Evolutionary conservation across 2,329 filamentous ascomycete genomes (phyloP).

Genomic region (Zymoseptoria ardabiliae): DNA sequence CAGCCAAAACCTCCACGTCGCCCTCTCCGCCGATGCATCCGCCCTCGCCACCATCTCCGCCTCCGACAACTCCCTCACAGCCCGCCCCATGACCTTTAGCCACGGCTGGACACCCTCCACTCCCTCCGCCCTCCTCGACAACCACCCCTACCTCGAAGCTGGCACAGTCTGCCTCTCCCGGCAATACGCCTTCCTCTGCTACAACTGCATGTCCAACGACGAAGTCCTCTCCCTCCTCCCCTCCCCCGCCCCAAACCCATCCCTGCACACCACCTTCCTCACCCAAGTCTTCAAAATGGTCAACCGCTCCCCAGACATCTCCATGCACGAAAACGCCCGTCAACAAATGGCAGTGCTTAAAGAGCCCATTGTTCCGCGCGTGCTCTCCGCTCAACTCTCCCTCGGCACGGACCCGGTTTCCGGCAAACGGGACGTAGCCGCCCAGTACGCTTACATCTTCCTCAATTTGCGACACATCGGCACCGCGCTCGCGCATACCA

Average conservation of each 20-base stretch:
- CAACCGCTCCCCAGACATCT: constrained; percentile 72
- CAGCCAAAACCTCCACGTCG: constrained; percentile 44
- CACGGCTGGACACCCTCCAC: constrained; percentile 18
- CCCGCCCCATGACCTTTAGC: constrained; percentile 21
- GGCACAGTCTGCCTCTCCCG: constrained; percentile 29
- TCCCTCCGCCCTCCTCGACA: constrained; percentile 15
- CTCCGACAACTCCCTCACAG: constrained; percentile 36
- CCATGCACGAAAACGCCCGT: constrained; percentile 58
- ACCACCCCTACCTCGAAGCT: constrained; percentile 22
- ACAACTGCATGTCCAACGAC: constrained; percentile 41
- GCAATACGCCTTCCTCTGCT: constrained; percentile 29
- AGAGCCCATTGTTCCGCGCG: constrained; percentile 66
- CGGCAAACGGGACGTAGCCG: constrained; percentile 55
- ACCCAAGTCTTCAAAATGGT: constrained; percentile 61
- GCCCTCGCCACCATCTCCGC: constrained; percentile 37
- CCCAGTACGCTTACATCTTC: constrained; percentile 67
- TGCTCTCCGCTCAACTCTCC: constrained; percentile 70
- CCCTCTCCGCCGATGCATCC: constrained; percentile 43
- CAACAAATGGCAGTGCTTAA: constrained; percentile 53
- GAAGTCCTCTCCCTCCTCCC: constrained; percentile 42
- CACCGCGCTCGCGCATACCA: constrained; percentile 20
- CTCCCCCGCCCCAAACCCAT: constrained; percentile 38
- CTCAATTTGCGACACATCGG: constrained; percentile 64
- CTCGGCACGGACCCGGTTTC: constrained; percentile 62
- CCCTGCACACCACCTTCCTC: constrained; percentile 56